Base-by-base conservation (phyloP, 495 filamentous ascomycete genomes). In the Sabuloglossum arenarium region DNA sequence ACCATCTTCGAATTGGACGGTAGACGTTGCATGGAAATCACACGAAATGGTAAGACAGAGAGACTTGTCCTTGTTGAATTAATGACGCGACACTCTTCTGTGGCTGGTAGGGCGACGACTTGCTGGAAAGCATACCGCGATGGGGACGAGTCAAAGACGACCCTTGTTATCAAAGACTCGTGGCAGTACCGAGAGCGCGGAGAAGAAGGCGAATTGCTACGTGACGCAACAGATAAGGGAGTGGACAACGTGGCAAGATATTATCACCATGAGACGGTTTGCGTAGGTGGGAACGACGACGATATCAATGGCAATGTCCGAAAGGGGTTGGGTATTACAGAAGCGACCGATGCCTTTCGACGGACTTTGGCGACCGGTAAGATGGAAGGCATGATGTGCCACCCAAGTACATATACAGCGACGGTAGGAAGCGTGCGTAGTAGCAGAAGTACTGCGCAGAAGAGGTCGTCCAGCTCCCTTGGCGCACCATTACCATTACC, bases 101-200 rank as follows among this genome's bases (percentile, higher is more conserved):
- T 75, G 8, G 66, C 66, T 50, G 69, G 73, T 55, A 65, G 70
- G 53, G 71, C 68, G 2, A 75, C 71, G 32, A 74, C 67, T 31
- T 75, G 68, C 53, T 76, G 65, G 69, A 71, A 66, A 62, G 73
- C 66, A 42, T 56, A 75, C 61, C 62, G 61, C 34, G 63, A 74
- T 59, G 64, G 59, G 42, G 53, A 73, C 52, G 16, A 62, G 11
- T 63, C 59, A 60, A 49, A 56, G 56, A 66, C 21, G 30, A 62
- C 63, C 21, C 63, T 77, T 55, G 64, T 74, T 4, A 66, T 75
- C 46, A 76, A 75, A 62, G 70, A 71, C 66, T 61, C 72, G 66
- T 68, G 10, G 66, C n/a, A n/a, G n/a, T n/a, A n/a, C n/a, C n/a
- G n/a, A n/a, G n/a, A n/a, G n/a, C n/a, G n/a, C n/a, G n/a, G 66